Conservation (phyloP, 1,139 yeast genomes). For the Debaryomyces nepalensis region DNA sequence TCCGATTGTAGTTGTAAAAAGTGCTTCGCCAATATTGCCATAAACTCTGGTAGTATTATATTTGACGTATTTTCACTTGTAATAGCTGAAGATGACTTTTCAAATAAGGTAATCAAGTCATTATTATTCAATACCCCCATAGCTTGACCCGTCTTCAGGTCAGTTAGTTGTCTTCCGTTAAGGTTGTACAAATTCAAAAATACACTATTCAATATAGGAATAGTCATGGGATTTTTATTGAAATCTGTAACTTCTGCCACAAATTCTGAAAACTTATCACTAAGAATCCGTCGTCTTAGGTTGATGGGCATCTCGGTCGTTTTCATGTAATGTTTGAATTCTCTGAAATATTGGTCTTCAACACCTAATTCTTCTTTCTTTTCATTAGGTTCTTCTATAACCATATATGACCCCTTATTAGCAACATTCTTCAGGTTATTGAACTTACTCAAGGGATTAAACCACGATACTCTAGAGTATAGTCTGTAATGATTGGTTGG, state of each 20-base stretch:
- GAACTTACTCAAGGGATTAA: slow-evolving; percentile 27
- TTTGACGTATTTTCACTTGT: not conserved
- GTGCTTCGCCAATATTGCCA: slow-evolving; percentile 29
- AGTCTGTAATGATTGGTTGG: not conserved
- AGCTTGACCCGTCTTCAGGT: not conserved
- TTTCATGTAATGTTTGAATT: slow-evolving; percentile 33
- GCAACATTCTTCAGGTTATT: slow-evolving; percentile 10
- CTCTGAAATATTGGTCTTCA: slow-evolving; percentile 16
- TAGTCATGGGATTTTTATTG: slow-evolving; percentile 14
- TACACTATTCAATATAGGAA: slow-evolving; percentile 27
- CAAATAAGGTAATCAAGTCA: slow-evolving; percentile 25
- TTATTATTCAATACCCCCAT: slow-evolving; percentile 13
- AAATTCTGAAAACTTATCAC: slow-evolving; percentile 26
- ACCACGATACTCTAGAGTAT: slow-evolving; percentile 19
- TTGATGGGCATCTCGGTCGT: slow-evolving; percentile 32
- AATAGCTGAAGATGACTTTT: slow-evolving; percentile 22
- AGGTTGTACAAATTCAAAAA: slow-evolving; percentile 25
- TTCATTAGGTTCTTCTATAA: slow-evolving; percentile 20
- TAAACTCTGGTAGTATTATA: slow-evolving; percentile 30
- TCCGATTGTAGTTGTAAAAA: slow-evolving; percentile 21
- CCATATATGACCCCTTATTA: slow-evolving; percentile 3
- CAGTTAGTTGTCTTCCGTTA: slow-evolving; percentile 16
- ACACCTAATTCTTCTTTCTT: not conserved
- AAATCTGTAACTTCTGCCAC: slow-evolving; percentile 16
- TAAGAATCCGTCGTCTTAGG: slow-evolving; percentile 26